Base-by-base conservation (phyloP, 2,329 filamentous ascomycete species). In the Didymella pinodella region DNA sequence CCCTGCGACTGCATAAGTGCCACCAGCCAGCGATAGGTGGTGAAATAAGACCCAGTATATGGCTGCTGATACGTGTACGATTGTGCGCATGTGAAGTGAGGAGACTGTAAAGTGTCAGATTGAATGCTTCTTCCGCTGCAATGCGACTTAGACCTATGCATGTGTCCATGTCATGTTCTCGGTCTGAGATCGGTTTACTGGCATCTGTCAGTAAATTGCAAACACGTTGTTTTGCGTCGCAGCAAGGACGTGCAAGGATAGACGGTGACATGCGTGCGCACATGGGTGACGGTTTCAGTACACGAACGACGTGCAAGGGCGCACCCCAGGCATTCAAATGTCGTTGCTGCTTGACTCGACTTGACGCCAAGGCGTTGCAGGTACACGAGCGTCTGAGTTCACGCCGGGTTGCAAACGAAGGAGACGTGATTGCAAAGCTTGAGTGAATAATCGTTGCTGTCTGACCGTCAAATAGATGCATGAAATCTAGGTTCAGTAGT, bases 371-470 rank as follows among this genome's bases (percentile, higher is more conserved):
- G 8, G 28, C 22, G 56, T 54, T 48, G 32, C 47, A 34, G 18
- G 31, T 36, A 50, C 45, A 48, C 50, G 28, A 34, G 32, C 22
- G 12, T 38, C 22, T 36, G 10, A 22, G n/a, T 44, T n/a, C 41
- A 44, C 6, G 11, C 7, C 14, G 14, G 10, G 25, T 10, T 18
- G n/a, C 22, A 25, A 22, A 49, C 25, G 18, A 12, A 26, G 4
- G 16, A 28, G 8, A 20, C 0, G 20, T 36, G 5, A 26, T 46
- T 11, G 6, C 44, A 36, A 54, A 50, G 28, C 34, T 31, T 54
- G 49, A 54, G 50, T 16, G 57, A 49, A 36, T 48, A 55, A 55
- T 60, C 51, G 48, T 60, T 60, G 50, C 57, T 60, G 52, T 60
- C 48, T 60, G 52, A 55, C 52, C 57, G 57, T 52, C 57, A 60